Evolutionary conservation across 2,329 filamentous ascomycete species (phyloP), one percentile per base, ranked within the genome.

Genomic region (Scolecobasidium constrictum): DNA sequence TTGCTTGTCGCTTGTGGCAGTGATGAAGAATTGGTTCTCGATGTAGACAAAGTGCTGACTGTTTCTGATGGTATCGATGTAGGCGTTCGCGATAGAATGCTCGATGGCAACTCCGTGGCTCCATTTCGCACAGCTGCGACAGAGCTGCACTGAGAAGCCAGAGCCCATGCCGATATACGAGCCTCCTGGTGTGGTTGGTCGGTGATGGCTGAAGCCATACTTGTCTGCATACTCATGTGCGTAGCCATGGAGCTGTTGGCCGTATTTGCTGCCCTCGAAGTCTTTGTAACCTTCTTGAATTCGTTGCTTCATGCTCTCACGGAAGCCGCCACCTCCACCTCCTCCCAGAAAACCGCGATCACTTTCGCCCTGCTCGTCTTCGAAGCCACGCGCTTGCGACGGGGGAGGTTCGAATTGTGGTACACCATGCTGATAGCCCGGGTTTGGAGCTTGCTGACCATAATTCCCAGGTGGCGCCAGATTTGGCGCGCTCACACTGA

Each of bases 21-120:
- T 92, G 61, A 92, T 92, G 68, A 92, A 92, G 66, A 92, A 92
- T 69, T 86, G 79, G 53, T 88, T 87, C 58, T 88, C 83, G 26
- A 88, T 86, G 59, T 87, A 88, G 46, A 88, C 63, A 54, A 82
- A 87, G 56, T 86, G 78, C 54, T 78, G 66, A 15, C 80, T 80
- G 38, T 78, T 77, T 28, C 64, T 67, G 51, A 87, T 87, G 20
- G 78, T 72, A 35, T 82, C 71, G 23, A 83, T 77, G 55, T 94
- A 94, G 1, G 87, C 87, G 56, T 90, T 88, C 47, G 81, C 77
- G 48, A 95, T 90, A 1, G 86, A 94, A 58, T 92, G 86, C 58
- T 83, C 79, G 4, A 72, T 69, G 7, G 61, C 55, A 15, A 68
- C 65, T 35, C 75, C 75, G 53, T 78, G 72, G 49, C 72, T 77